Evolutionary conservation across 2,329 filamentous ascomycete species (phyloP), one percentile per base, ranked within the genome.

Genomic region (Botrytis porri): DNA sequence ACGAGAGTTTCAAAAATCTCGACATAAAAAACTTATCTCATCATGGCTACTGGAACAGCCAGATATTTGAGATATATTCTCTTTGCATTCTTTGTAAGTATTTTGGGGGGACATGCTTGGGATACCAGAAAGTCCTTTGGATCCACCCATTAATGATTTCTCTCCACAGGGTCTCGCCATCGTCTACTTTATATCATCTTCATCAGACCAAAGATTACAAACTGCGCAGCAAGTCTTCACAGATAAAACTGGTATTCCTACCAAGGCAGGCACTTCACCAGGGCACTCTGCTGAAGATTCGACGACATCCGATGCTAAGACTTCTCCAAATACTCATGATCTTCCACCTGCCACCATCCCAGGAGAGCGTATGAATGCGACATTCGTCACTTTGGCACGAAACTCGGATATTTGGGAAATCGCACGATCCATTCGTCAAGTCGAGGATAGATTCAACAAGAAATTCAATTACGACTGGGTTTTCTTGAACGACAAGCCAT

Each of bases 381-480:
- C 96, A 18, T 99, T 99, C 80, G 94, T 99, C 70, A 97, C 95
- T 35, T 88, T 99, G 75, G 96, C 96, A 71, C 92, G 96, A 80
- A 99, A 99, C 84, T 88, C 86, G 72, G 96, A 99, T 81, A 85
- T 98, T 41, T 99, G 96, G 96, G 96, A 99, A 69, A 97, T 99
- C 81, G 93, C 94, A 75, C 90, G 94, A 80, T 98, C 95, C 20
- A 99, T 99, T 81, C 93, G 96, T 73, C 93, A 97, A 81, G 90
- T 99, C 73, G 96, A 99, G 84, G 96, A 99, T 83, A 93, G 96
- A 81, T 99, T 99, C 89, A 99, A 99, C 85, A 90, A 90, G 80
- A 93, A 95, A 80, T 98, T 93, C 86, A 91, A 97, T 85, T 99
- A 99, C 84, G 95, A 98, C 82, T 99, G 97, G 97, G 95, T 99